Base-by-base conservation (phyloP, 2,329 filamentous ascomycete species). In the Diaporthe caulivora region DNA sequence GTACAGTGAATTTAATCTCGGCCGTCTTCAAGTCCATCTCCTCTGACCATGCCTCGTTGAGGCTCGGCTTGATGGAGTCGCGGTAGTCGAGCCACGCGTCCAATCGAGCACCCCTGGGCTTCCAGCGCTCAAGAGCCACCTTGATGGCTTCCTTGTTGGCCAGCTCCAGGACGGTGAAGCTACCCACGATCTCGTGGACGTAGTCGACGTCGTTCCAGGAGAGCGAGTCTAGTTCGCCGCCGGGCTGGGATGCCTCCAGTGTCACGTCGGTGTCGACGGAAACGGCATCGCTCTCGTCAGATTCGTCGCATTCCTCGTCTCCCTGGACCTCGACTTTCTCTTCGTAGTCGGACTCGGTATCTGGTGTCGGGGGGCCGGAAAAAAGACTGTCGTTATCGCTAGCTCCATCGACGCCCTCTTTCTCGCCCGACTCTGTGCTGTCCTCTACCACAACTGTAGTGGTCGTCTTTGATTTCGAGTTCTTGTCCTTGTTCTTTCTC, bases 121-220 rank as follows among this genome's bases (percentile, higher is more conserved):
- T 47, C 72, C 72, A 74, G 18, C 34, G 17, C 29, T 55, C 8
- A 18, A n/a, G 49, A 5, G 72, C 70, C 40, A 70, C 70, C 18
- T 40, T 37, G 40, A 57, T 15, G 17, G 72, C 72, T 29, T 58
- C 53, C 64, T 54, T 8, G 47, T 74, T 74, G 31, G 72, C 72
- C 3, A 58, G 58, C 37, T 57, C 47, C 53, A 72, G 40, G 44
- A 60, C 65, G 3, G 70, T 72, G 42, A 69, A 74, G 31, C 51
- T 44, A 24, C 54, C 62, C 60, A 62, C 40, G 17, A 37, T 31
- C 26, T 49, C 34, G 17, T 18, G 34, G 21, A n/a, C 15, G 55
- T 55, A 54, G 15, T 72, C 64, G 17, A 65, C 37, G 31, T 62
- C 54, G n/a, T 51, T 11, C 31, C 47, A 71, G 34, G 69, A 54